Conservation (phyloP, 1,139 yeast genomes). For the Zygosaccharomyces sapae region DNA sequence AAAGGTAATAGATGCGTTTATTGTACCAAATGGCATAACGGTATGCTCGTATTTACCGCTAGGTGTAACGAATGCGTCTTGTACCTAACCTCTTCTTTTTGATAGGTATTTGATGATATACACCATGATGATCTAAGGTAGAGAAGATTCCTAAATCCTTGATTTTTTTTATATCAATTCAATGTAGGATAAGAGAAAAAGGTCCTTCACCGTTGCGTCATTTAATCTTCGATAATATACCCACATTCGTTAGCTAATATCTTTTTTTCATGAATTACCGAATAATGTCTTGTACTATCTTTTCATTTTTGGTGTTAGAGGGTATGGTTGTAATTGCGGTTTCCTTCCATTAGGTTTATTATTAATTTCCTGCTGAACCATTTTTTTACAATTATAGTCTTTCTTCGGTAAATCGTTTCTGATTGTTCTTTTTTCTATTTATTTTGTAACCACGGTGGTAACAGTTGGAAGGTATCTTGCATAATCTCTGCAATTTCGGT, state of each 20-base stretch:
- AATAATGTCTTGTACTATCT: background rate
- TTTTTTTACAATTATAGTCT: background rate
- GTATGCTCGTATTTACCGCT: conserved; percentile 10
- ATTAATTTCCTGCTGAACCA: background rate
- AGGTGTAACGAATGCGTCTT: conserved; percentile 10
- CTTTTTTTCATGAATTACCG: conserved; percentile 12
- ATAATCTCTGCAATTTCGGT: background rate
- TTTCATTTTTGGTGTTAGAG: background rate
- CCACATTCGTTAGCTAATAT: conserved; percentile 19
- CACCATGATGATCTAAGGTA: conserved; percentile 8
- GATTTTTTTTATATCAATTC: conserved; percentile 11
- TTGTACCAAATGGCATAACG: conserved; percentile 13
- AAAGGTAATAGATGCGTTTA: conserved; percentile 10
- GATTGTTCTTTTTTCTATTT: background rate
- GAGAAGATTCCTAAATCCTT: conserved; percentile 6
- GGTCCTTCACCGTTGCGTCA: conserved; percentile 17
- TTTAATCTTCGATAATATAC: conserved; percentile 26
- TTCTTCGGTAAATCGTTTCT: too few species aligned
- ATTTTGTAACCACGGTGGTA: background rate
- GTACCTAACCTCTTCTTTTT: background rate
- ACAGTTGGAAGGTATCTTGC: background rate
- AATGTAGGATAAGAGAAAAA: conserved; percentile 24
- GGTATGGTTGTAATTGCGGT: background rate
- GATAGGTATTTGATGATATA: conserved; percentile 10
- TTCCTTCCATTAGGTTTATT: background rate